Conservation (phyloP, 768 basidiomycete genomes). For the Auriscalpium microsporum region DNA sequence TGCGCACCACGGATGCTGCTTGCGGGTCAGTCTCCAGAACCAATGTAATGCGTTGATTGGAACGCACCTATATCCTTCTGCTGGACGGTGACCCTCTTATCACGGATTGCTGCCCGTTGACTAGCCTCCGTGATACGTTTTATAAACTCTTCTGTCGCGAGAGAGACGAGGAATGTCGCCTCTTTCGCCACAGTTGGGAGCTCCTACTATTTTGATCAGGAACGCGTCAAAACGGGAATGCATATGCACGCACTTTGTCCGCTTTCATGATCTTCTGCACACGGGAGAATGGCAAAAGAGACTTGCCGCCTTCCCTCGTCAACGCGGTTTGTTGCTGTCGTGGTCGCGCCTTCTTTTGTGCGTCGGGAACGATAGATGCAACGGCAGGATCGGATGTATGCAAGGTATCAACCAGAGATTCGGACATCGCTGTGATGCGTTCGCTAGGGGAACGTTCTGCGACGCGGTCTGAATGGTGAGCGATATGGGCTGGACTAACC, state of each 20-base stretch:
- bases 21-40: background rate
- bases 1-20: slow-evolving; percentile 52
- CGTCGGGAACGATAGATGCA: background rate
- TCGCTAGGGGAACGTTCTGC: no score
- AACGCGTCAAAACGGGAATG: background rate
- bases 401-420: no score
- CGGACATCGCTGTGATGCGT: no score
- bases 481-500: background rate
- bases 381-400: background rate
- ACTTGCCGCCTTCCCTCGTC: slow-evolving; percentile 49
- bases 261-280: slow-evolving; percentile 83
- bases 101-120: slow-evolving; percentile 60
- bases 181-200: slow-evolving; percentile 70
- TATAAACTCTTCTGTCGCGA: slow-evolving; percentile 87
- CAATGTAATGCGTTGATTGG: background rate
- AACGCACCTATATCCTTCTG: slow-evolving; percentile 69
- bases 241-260: slow-evolving; percentile 50
- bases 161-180: slow-evolving; percentile 67
- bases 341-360: background rate
- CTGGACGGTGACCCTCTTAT: slow-evolving; percentile 69
- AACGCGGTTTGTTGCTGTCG: background rate
- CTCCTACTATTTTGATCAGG: slow-evolving; percentile 36
- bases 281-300: slow-evolving; percentile 64
- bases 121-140: slow-evolving; percentile 63
- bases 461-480: background rate